Evolutionary conservation across 2,329 filamentous ascomycete genomes (phyloP).

Genomic region (Fusarium chlamydosporum): DNA sequence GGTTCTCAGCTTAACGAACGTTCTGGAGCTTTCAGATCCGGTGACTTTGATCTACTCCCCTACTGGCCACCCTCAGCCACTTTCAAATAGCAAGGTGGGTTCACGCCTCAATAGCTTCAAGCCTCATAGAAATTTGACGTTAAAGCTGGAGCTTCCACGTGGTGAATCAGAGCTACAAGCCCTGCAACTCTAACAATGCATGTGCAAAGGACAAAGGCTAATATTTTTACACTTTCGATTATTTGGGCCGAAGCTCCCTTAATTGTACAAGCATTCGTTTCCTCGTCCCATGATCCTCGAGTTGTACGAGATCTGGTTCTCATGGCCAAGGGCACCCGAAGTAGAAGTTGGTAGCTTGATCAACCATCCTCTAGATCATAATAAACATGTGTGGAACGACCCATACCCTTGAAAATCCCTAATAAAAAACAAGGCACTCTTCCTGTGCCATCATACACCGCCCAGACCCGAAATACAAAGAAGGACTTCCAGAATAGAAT

Average conservation of each 20-base stretch:
- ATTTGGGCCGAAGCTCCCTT: slow-evolving; percentile 42
- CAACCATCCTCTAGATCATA: slow-evolving; percentile 53
- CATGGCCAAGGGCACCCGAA: slow-evolving; percentile 41
- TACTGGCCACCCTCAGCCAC: slow-evolving; percentile 9
- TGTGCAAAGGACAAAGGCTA: background rate
- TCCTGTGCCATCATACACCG: slow-evolving; percentile 61
- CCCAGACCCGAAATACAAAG: slow-evolving; percentile 58
- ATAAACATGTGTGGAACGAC: slow-evolving; percentile 52
- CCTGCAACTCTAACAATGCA: background rate
- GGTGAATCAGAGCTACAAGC: background rate
- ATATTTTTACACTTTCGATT: slow-evolving; percentile 42
- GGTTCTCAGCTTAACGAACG: background rate
- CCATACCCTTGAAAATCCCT: slow-evolving; percentile 54
- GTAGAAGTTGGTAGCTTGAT: slow-evolving; percentile 47
- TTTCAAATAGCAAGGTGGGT: background rate
- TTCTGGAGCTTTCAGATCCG: background rate
- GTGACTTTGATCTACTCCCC: background rate
- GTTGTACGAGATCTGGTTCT: slow-evolving; percentile 46
- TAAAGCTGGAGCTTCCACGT: background rate
- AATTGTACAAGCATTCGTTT: slow-evolving; percentile 53
- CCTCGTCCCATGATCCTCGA: slow-evolving; percentile 46
- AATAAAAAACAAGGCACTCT: slow-evolving; percentile 57
- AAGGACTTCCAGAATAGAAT: slow-evolving; percentile 43
- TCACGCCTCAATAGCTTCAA: slow-evolving; percentile 7
- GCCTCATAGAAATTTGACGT: slow-evolving; percentile 11